Base-by-base conservation (phyloP, 2,329 filamentous ascomycete genomes). In the Xylariales sp. region DNA sequence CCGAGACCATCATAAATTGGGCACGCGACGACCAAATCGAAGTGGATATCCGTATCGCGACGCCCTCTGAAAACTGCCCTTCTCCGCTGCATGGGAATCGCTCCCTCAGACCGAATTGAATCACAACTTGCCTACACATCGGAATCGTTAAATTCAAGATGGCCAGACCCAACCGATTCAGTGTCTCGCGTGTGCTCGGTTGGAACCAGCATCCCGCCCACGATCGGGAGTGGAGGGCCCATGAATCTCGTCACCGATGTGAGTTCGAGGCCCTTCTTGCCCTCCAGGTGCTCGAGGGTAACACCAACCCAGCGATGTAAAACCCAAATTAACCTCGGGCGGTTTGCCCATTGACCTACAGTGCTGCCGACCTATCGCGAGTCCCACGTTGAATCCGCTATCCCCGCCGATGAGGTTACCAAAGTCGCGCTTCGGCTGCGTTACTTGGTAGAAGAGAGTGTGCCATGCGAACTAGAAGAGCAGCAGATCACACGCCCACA, bases 401-500 rank as follows among this genome's bases (percentile, higher is more conserved):
- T 91, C 24, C 78, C 87, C 1, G 72, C 90, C 11, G 71, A 76
- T 42, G 84, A 93, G 52, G 90, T 96, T 44, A 96, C 91, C 44
- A 90, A 90, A 58, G 75, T 94, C 40, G 91, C 90, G 18, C 76
- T 98, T 13, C 87, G 89, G 40, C 72, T 98, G 47, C 94, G 91
- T 53, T 88, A 94, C 57, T 81, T 95, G 50, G 81, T 98, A 52
- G 89, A 95, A 62, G 78, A 89, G 58, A 83, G 89, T 39, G 78
- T 98, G 18, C 87, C 91, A 2, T 96, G 88, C 67, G 93, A 98
- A 61, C 73, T 98, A 27, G 83, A 93, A 41, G 80, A 87, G 55
- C 72, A 72, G 5, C 69, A 77, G 40, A 72, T 98, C 55, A 93
- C 85, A 4, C 74, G 74, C 35, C 80, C 91, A 3, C 89, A 97